A percentile compares a stretch with the other conserved stretches of the same genome.
phyloP scores from a whole-genome alignment of 164 flowering plant genomes.

The Cinnamomum chago region DNA sequence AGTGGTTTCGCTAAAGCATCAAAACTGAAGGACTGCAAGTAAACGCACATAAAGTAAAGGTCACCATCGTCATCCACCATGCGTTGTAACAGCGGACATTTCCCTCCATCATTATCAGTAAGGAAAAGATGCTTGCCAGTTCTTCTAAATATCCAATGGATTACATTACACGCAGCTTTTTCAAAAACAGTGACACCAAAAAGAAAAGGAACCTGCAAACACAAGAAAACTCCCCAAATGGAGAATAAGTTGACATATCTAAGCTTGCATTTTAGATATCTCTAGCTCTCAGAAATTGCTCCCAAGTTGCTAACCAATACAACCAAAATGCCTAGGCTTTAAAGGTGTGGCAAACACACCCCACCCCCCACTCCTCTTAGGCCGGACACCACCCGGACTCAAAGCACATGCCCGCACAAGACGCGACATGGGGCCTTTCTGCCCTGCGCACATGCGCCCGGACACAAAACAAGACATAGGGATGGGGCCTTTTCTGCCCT shows the following conservation, averaged over 20 bases:
- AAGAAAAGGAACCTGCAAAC: slow-evolving; percentile 87
- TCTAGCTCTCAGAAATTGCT: background rate
- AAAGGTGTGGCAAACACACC: too few relatives aligned
- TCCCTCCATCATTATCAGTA: slow-evolving; percentile 68
- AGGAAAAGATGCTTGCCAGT: slow-evolving; percentile 97
- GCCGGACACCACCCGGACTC: too few relatives aligned
- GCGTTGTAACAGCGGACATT: slow-evolving; percentile 75
- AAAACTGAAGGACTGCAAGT: background rate
- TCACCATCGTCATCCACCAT: slow-evolving; percentile 73
- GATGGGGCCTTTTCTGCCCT: too few relatives aligned
- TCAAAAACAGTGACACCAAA: slow-evolving; percentile 78
- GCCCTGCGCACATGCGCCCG: too few relatives aligned
- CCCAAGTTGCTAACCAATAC: too few relatives aligned
- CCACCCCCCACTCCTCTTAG: accelerated
- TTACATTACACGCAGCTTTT: slow-evolving; percentile 53
- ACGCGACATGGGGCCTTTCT: too few relatives aligned
- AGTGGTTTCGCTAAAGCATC: background rate
- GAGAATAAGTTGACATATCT: background rate
- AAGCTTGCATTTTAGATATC: background rate
- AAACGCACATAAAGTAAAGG: slow-evolving; percentile 60
- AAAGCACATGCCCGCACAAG: too few relatives aligned
- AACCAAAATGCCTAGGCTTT: too few relatives aligned
- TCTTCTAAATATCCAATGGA: slow-evolving; percentile 86
- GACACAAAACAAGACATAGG: too few relatives aligned
- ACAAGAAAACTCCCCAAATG: slow-evolving; percentile 2